These are phyloP conservation scores for Claviceps digitariae DNA, from an alignment of 2,329 filamentous ascomycete species.

Conservation along the genomic window DNA sequence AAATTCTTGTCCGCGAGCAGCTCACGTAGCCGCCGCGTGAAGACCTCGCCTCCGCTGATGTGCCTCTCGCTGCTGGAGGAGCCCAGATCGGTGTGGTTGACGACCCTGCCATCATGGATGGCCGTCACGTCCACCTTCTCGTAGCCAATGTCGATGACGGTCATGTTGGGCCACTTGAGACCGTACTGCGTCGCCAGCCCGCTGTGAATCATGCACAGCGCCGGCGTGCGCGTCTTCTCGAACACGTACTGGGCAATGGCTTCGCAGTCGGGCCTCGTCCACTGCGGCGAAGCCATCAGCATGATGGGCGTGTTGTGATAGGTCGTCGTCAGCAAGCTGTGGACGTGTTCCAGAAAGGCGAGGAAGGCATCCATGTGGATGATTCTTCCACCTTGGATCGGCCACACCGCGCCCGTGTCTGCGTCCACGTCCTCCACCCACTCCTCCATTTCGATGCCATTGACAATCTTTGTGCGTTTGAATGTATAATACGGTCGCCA, in stretches of 20 bases:
- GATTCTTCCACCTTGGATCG: constrained; percentile 67
- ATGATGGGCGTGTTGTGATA: constrained; percentile 95
- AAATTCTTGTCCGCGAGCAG: constrained; percentile 50
- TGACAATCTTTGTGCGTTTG: constrained; percentile 41
- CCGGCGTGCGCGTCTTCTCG: constrained; percentile 91
- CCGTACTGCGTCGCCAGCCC: constrained; percentile 81
- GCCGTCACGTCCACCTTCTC: constrained; percentile 90
- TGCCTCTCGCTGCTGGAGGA: constrained; percentile 33
- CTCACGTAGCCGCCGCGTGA: constrained; percentile 61
- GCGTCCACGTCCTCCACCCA: constrained; percentile 84
- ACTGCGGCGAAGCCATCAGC: constrained; percentile 77
- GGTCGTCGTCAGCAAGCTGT: constrained; percentile 75
- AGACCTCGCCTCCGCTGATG: constrained; percentile 72
- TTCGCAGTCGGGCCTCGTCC: constrained; percentile 81
- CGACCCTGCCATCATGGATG: constrained; percentile 66
- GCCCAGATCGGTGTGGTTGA: constrained; percentile 51
- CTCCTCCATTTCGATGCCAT: constrained; percentile 43
- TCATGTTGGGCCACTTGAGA: constrained; percentile 59
- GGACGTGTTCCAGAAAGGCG: constrained; percentile 82
- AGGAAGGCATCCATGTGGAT: constrained; percentile 88
- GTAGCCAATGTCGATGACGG: constrained; percentile 80
- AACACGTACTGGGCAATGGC: constrained; percentile 88
- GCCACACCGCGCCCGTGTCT: constrained; percentile 80
- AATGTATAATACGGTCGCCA: constrained; percentile 65
- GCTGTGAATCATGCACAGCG: constrained; percentile 80